Conservation (phyloP, 441 rosid species). For the Populus hybrid region DNA sequence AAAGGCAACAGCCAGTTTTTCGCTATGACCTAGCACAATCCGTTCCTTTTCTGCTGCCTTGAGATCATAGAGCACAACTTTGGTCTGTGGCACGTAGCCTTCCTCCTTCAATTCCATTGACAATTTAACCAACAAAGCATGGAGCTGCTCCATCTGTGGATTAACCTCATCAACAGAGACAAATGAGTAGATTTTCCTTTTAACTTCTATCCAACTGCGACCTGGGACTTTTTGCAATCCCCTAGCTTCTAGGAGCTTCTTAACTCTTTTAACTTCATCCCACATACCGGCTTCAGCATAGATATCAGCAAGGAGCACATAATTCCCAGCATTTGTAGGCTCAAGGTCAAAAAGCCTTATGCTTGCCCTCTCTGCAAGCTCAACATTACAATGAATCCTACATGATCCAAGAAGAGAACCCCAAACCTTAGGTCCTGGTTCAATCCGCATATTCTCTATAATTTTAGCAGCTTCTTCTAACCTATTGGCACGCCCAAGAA, state of each 20-base stretch:
- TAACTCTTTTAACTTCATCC: conserved; percentile 39
- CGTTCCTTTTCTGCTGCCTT: conserved; percentile 68
- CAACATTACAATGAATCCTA: conserved; percentile 38
- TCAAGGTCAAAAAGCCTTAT: conserved; percentile 40
- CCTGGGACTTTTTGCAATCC: conserved; percentile 43
- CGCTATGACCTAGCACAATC: conserved; percentile 79
- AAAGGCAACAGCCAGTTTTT: conserved; percentile 81
- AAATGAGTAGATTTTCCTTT: conserved; percentile 54
- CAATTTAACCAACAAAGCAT: conserved; percentile 56
- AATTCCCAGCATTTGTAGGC: conserved; percentile 49
- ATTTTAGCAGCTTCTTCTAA: conserved; percentile 39
- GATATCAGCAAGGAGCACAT: conserved; percentile 44
- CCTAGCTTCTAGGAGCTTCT: conserved; percentile 34
- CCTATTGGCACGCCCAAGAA: conserved; percentile 48
- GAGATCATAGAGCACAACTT: conserved; percentile 78
- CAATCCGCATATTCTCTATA: conserved; percentile 50
- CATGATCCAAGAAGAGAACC: conserved; percentile 50
- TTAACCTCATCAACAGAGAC: conserved; percentile 66
- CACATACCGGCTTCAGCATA: conserved; percentile 49
- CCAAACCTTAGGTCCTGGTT: conserved; percentile 45
- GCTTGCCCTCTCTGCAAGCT: conserved; percentile 39
- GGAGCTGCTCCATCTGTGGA: conserved; percentile 62
- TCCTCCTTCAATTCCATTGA: conserved; percentile 74
- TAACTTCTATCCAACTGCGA: conserved; percentile 45
- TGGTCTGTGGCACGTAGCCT: conserved; percentile 73